These are phyloP conservation scores for Persicaria maculosa DNA, from an alignment of 148 eudicot species.

Conservation along the genomic window DNA sequence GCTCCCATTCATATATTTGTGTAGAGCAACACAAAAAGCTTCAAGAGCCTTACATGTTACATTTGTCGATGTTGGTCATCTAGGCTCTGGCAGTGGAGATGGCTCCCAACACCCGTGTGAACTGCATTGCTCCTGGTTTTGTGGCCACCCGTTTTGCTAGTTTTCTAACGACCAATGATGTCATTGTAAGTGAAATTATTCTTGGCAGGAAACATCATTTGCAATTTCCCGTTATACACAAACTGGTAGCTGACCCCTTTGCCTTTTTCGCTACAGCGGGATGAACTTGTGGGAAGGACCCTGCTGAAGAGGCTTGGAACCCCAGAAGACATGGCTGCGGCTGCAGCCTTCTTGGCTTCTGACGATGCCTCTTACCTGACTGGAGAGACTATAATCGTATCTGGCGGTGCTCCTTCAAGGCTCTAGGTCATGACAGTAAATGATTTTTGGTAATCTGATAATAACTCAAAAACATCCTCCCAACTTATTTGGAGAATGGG, in stretches of 20 bases:
- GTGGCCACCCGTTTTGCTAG: constrained; percentile 78
- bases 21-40: background rate
- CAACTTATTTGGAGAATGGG: no score
- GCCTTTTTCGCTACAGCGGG: constrained; percentile 33
- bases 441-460: background rate
- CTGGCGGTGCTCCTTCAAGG: constrained; percentile 79
- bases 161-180: constrained; percentile 39
- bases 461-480: no score
- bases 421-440: constrained; percentile 23
- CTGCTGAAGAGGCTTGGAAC: constrained; percentile 77
- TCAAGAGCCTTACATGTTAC: no score
- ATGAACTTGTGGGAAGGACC: constrained; percentile 49
- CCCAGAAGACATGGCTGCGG: constrained; percentile 92
- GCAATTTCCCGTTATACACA: background rate
- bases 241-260: background rate
- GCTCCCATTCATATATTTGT: no score
- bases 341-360: constrained; percentile 79
- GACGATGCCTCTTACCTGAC: constrained; percentile 90
- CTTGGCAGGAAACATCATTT: background rate
- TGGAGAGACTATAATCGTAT: constrained; percentile 80
- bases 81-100: constrained; percentile 86
- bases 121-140: constrained; percentile 90
- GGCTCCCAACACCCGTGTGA: constrained; percentile 94
- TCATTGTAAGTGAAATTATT: constrained; percentile 37
- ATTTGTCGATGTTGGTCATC: background rate